Evolutionary conservation across 257 asterid genomes (phyloP), one percentile per base, ranked within the genome.

Genomic region (Petrea volubilis): DNA sequence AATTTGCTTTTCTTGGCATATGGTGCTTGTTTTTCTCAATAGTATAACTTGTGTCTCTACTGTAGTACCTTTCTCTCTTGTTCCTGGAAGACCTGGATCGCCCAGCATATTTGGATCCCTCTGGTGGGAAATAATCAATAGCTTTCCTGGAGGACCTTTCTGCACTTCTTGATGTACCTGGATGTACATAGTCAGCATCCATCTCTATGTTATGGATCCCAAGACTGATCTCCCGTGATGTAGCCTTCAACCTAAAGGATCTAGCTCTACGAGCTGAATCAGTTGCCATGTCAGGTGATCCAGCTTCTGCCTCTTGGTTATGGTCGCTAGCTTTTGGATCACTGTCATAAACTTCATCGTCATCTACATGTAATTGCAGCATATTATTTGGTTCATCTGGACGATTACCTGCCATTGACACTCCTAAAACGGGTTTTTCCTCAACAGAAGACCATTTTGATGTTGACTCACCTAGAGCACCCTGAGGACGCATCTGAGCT

Each of bases 211-310:
- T 68, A 74, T 59, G 60, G 55, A 57, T 81, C 40, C 51, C 34
- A 75, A 52, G 67, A 72, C 77, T 80, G 43, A 50, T 25, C 31
- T 85, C 88, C 70, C 77, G 78, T 41, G 87, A 77, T 62, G 89
- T 67, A 69, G 81, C 82, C 85, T 80, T 88, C 74, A 85, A 76
- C 75, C 79, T 87, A 71, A 78, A 81, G 70, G 96, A 86, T 80
- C 95, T 83, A 31, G 88, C 81, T 76, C 97, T 82, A 40, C 92
- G 94, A 31, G 81, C 76, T 50, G 90, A 86, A 82, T 91, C 96
- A 60, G 96, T 89, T 46, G 86, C 94, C 74, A 79, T 73, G 60
- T 88, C 90, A 20, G 93, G 92, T 38, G 76, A 82, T 63, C 75
- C 93, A 63, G 75, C 70, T 69, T 57, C 84, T 50, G 47, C 68